phyloP scores from a whole-genome alignment of 1,139 yeast genomes.

The Candida pseudocylindracea region DNA sequence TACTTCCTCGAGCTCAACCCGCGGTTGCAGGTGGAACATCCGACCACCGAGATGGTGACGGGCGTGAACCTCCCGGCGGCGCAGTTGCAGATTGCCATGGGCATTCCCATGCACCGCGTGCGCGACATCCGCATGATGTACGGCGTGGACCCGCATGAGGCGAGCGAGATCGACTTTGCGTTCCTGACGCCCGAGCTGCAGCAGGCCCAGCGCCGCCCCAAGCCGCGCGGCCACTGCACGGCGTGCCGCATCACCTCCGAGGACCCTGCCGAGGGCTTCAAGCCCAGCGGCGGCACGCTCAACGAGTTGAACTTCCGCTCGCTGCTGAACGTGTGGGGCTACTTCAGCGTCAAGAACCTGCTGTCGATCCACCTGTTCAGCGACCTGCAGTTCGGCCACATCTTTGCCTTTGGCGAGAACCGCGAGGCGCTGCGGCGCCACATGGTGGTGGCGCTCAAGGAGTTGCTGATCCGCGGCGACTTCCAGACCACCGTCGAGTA shows the following conservation, averaged over 20 bases:
- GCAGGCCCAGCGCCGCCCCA: slow-evolving; percentile 3
- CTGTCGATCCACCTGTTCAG: slow-evolving; percentile 96
- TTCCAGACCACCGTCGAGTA: slow-evolving; percentile 88
- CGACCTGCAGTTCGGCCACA: slow-evolving; percentile 96
- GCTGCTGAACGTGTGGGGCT: slow-evolving; percentile 97
- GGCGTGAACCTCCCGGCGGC: slow-evolving; percentile 85
- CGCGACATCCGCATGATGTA: slow-evolving; percentile 49
- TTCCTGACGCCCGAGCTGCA: slow-evolving; percentile 47
- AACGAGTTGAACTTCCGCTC: slow-evolving; percentile 94
- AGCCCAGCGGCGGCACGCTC: slow-evolving; percentile 92
- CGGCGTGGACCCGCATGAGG: slow-evolving; percentile 1
- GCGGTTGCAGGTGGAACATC: slow-evolving; percentile 97
- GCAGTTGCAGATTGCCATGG: slow-evolving; percentile 26
- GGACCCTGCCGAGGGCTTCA: slow-evolving; percentile 98
- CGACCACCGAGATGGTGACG: slow-evolving; percentile 97
- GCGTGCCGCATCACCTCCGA: slow-evolving; percentile 98
- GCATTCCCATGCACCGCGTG: slow-evolving; percentile 89
- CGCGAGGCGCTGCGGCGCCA: slow-evolving; percentile 96
- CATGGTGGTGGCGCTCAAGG: slow-evolving; percentile 96
- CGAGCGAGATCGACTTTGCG: slow-evolving; percentile 38
- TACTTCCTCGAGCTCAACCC: slow-evolving; percentile 94
- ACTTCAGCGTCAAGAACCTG: slow-evolving; percentile 89
- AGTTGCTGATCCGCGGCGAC: slow-evolving; percentile 91
- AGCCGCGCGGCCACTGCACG: slow-evolving; percentile 94
- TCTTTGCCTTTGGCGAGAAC: slow-evolving; percentile 96